A percentile compares a stretch with the other conserved stretches of the same genome.
These are phyloP conservation scores for Alloascoidea africana DNA, from an alignment of 805 yeast species.

Conservation along the genomic window DNA sequence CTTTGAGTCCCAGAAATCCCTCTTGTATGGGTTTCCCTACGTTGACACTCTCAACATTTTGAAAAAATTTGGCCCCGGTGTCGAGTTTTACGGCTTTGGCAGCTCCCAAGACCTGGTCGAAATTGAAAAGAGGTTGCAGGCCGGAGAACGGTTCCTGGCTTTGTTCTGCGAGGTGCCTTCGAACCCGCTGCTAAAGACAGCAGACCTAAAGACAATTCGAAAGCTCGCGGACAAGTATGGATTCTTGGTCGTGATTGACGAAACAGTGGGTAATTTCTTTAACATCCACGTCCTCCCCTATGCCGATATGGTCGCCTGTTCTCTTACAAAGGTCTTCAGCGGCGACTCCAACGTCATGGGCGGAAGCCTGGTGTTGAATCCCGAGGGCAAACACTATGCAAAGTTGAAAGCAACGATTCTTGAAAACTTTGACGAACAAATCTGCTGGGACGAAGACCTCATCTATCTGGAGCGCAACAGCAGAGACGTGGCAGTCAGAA, in stretches of 20 bases:
- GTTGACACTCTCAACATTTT: conserved; percentile 82
- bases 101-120: conserved; percentile 50
- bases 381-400: conserved; percentile 34
- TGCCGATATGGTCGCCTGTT: conserved; percentile 77
- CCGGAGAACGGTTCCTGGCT: conserved; percentile 56
- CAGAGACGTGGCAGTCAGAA: conserved; percentile 67
- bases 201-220: conserved; percentile 53
- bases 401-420: conserved; percentile 33
- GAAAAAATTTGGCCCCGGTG: conserved; percentile 85
- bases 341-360: conserved; percentile 96
- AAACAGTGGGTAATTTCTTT: conserved; percentile 83
- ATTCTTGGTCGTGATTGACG: conserved; percentile 81
- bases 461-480: conserved; percentile 85
- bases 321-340: conserved; percentile 82
- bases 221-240: conserved; percentile 50
- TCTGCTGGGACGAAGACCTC: conserved; percentile 90
- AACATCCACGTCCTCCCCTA: conserved; percentile 70
- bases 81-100: conserved; percentile 73
- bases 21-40: conserved; percentile 87
- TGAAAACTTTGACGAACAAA: conserved; percentile 51
- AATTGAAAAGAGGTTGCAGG: conserved; percentile 42
- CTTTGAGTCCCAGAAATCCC: conserved; percentile 8
- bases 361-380: conserved; percentile 74
- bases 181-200: conserved; percentile 81
- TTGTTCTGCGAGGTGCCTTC: conserved; percentile 91